These are phyloP conservation scores for Fallopia convolvulus DNA, from an alignment of 148 eudicot species.

Conservation along the genomic window DNA sequence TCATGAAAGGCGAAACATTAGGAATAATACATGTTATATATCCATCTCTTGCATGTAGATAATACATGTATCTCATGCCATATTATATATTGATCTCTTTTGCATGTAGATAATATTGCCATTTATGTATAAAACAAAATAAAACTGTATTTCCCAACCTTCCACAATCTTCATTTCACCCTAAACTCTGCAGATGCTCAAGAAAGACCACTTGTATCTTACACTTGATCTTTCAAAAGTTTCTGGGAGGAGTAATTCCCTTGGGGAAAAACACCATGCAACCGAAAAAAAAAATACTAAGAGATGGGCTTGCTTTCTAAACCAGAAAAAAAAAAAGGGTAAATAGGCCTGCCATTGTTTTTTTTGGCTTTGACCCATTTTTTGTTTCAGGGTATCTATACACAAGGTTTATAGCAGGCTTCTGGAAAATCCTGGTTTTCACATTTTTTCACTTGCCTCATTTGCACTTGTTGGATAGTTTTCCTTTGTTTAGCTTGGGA, in stretches of 20 bases:
- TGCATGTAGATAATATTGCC: background rate
- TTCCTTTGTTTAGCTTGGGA: background rate
- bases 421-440: background rate
- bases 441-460: background rate
- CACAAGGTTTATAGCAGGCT: conserved; percentile 1
- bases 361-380: conserved; percentile 1
- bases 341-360: conserved; percentile 4
- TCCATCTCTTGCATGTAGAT: background rate
- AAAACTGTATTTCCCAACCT: background rate
- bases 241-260: background rate
- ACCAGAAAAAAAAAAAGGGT: background rate
- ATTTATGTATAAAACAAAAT: background rate
- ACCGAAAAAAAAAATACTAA: too few relatives aligned
- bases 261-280: background rate
- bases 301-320: background rate
- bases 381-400: background rate
- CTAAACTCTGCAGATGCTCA: background rate
- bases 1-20: background rate
- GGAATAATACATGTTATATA: background rate
- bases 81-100: background rate
- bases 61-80: background rate
- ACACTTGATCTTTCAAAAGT: background rate
- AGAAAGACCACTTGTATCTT: conserved; percentile 4
- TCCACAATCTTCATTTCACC: background rate
- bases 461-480: background rate